Percentiles rank a stretch among this genome's conserved stretches.
phyloP scores from a whole-genome alignment of 208 protist genomes.

The Trypanosoma congolense region DNA sequence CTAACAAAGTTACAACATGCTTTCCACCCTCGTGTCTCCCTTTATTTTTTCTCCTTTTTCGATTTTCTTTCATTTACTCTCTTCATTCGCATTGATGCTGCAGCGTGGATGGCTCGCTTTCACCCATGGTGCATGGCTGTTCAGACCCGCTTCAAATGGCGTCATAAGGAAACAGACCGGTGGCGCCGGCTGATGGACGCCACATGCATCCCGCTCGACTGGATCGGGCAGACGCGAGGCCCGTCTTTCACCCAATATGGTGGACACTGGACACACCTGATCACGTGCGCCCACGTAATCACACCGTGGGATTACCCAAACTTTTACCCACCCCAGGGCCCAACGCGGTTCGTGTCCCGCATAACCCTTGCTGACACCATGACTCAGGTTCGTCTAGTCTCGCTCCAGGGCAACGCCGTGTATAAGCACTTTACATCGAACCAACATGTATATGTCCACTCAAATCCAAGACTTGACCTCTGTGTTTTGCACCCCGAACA shows the following conservation, averaged over 20 bases:
- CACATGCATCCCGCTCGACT: constrained; percentile 83
- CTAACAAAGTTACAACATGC: too few species aligned
- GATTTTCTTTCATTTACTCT: too few species aligned
- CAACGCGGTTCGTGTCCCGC: constrained; percentile 81
- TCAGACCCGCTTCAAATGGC: constrained; percentile 87
- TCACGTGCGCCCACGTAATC: constrained; percentile 88
- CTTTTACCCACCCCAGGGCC: constrained; percentile 79
- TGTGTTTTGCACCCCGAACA: constrained; percentile 86
- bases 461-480: constrained; percentile 81
- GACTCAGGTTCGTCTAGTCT: constrained; percentile 77
- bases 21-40: too few species aligned
- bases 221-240: constrained; percentile 75
- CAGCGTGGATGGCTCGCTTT: constrained; percentile 47
- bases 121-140: constrained; percentile 86
- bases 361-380: constrained; percentile 85
- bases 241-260: constrained; percentile 78
- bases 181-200: constrained; percentile 89
- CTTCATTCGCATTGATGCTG: not conserved
- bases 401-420: constrained; percentile 73
- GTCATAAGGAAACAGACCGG: constrained; percentile 88
- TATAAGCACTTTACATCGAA: constrained; percentile 89
- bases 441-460: constrained; percentile 86
- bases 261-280: constrained; percentile 84
- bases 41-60: too few species aligned
- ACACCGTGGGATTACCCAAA: constrained; percentile 90